A percentile compares a stretch with the other conserved stretches of the same genome.
Conservation (phyloP, 768 basidiomycete genomes). For the Mycena pura region DNA sequence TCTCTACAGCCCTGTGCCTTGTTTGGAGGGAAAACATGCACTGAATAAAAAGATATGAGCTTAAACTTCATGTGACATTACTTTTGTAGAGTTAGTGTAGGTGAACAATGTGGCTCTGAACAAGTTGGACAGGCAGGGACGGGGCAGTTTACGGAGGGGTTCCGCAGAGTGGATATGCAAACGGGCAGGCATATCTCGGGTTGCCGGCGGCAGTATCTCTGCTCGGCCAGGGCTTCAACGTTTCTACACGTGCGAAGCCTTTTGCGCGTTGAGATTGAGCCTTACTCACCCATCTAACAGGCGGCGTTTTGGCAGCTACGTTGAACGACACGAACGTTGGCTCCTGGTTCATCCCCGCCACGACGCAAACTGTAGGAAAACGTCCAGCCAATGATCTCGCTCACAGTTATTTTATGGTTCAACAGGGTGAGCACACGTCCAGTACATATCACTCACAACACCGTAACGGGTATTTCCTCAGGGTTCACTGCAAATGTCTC, state of each 20-base stretch:
- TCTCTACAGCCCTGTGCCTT: too few relatives aligned
- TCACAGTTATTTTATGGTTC: background rate
- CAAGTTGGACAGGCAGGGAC: slow-evolving; percentile 1
- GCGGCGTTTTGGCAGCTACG: slow-evolving; percentile 1
- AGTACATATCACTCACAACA: too few relatives aligned
- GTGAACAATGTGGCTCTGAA: too few relatives aligned
- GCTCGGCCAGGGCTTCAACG: background rate
- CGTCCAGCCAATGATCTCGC: background rate
- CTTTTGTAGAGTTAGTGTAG: too few relatives aligned
- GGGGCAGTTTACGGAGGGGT: slow-evolving; percentile 11
- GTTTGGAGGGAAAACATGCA: too few relatives aligned
- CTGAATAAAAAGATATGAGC: too few relatives aligned
- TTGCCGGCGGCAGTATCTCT: slow-evolving; percentile 7
- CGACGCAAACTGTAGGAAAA: background rate
- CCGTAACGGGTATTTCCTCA: background rate
- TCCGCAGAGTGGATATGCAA: slow-evolving; percentile 11
- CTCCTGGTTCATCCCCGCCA: background rate
- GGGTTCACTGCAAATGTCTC: slow-evolving; percentile 13
- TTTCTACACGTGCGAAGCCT: slow-evolving; percentile 2
- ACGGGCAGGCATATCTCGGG: slow-evolving; percentile 6
- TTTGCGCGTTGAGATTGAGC: background rate
- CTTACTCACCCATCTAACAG: background rate
- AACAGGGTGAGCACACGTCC: slow-evolving; percentile 3
- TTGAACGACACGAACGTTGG: background rate
- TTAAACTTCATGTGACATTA: too few relatives aligned